Evolutionary conservation across 2,329 filamentous ascomycete species (phyloP), one percentile per base, ranked within the genome.

Genomic region (Elsinoe ampelina): DNA sequence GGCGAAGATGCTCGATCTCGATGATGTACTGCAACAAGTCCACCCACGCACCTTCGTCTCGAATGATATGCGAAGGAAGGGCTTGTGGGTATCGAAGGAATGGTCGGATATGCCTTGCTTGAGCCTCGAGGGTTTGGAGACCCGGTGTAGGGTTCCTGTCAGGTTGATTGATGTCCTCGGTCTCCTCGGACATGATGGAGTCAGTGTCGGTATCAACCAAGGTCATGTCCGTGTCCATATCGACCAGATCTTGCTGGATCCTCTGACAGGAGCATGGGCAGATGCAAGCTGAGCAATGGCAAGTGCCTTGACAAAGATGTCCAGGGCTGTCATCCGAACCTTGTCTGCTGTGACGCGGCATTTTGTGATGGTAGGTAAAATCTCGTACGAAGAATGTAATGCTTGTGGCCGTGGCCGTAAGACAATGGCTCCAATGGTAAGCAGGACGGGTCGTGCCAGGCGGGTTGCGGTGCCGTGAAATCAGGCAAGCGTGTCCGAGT

Each of bases 321-420:
- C 54, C 54, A 38, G 54, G 54, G 42, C 54, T 56, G 54, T 56
- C 54, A 20, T 56, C 54, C 12, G 41, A 47, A 8, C 42, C 54
- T 26, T 56, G 54, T 20, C 48, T 36, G 48, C 48, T 52, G 35
- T 52, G 48, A 17, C 48, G 48, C 10, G 34, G 10, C 48, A 52
- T 52, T 12, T 5, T 52, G 48, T 11, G 39, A 35, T 38, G 48
- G 48, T 35, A 17, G 17, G 10, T 52, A 11, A 20, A 5, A 17
- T 26, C 19, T 45, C n/a, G 10, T 45, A 12, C 20, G 3, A 30
- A n/a, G 17, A 12, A 45, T 12, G 41, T 45, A 26, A 45, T 45
- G 10, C 19, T 45, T 22, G 41, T n/a, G 41, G 10, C 12, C 3
- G 19, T 45, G 13, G 11, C 41, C 41, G 20, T 11, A 15, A 45